These are phyloP conservation scores for Daldinia concentrica DNA, from an alignment of 495 filamentous ascomycete species.

Conservation along the genomic window DNA sequence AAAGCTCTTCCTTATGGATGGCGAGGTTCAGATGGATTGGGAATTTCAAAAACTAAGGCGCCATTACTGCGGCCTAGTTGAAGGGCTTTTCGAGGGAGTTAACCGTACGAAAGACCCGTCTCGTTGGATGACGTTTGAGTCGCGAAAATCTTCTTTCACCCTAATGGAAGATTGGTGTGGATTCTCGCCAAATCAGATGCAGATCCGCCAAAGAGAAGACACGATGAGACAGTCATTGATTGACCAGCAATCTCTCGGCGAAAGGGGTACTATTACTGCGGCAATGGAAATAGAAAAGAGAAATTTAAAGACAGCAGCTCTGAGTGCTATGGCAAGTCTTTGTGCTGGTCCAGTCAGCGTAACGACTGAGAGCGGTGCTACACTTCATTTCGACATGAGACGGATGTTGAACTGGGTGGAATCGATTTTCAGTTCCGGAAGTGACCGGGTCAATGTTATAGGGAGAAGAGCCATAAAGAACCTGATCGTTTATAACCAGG, in stretches of 20 bases:
- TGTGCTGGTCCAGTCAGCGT: constrained; percentile 92
- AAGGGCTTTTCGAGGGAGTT: constrained; percentile 90
- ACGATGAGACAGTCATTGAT: constrained; percentile 85
- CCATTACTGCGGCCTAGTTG: constrained; percentile 93
- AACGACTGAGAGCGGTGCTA: constrained; percentile 81
- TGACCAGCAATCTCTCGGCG: constrained; percentile 67
- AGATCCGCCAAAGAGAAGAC: constrained; percentile 84
- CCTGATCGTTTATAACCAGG: constrained; percentile 87
- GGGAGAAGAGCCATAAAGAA: constrained; percentile 91
- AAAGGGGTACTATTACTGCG: constrained; percentile 78
- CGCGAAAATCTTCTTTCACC: constrained; percentile 89
- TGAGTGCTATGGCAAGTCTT: constrained; percentile 94
- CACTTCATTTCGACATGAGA: constrained; percentile 88
- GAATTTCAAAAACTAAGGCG: constrained; percentile 91
- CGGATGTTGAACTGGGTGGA: constrained; percentile 95
- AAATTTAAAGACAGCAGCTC: constrained; percentile 85
- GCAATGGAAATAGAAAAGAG: constrained; percentile 97
- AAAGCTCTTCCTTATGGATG: constrained; percentile 91
- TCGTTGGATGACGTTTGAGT: constrained; percentile 95
- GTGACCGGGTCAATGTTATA: constrained; percentile 91
- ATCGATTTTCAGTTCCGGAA: constrained; percentile 87
- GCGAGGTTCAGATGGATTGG: constrained; percentile 95
- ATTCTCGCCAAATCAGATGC: constrained; percentile 88
- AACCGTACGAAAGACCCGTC: constrained; percentile 86
- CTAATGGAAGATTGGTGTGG: constrained; percentile 99